Conservation (phyloP, 305 asterid species). For the Fraxinus latifolia region DNA sequence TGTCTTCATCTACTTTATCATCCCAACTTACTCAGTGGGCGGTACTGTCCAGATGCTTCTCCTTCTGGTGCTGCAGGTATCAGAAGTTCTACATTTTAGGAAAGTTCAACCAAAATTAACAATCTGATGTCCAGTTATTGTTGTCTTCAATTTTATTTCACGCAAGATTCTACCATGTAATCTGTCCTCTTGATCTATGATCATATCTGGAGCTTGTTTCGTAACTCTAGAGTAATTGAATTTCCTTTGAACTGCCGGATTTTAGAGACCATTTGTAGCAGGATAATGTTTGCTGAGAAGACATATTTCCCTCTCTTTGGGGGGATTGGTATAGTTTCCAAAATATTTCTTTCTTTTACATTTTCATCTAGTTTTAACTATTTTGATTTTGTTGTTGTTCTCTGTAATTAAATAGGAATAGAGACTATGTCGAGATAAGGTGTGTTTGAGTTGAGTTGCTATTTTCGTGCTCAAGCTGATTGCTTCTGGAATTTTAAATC, state of each 20-base stretch:
- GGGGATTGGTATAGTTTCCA: neutral
- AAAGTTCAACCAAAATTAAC: constrained; percentile 9
- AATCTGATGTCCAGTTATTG: neutral
- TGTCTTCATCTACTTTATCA: constrained; percentile 91
- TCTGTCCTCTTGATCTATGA: constrained; percentile 17
- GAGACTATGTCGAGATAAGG: neutral
- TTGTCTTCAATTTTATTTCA: neutral
- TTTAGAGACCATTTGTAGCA: constrained; percentile 14
- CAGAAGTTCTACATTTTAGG: constrained; percentile 11
- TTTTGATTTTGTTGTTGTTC: neutral
- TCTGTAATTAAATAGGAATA: neutral
- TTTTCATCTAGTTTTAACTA: constrained; percentile 4
- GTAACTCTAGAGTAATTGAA: constrained; percentile 5
- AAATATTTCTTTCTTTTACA: constrained; percentile 14
- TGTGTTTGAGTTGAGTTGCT: neutral
- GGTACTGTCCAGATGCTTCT: constrained; percentile 98
- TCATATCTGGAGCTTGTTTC: constrained; percentile 20
- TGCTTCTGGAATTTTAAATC: constrained; percentile 16
- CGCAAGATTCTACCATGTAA: constrained; percentile 5
- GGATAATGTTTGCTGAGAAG: neutral
- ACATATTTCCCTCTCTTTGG: neutral
- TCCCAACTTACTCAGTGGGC: constrained; percentile 89
- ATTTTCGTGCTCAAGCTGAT: constrained; percentile 22
- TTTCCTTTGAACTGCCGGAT: constrained; percentile 11
- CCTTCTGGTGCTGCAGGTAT: constrained; percentile 90